phyloP scores from a whole-genome alignment of 2,329 filamentous ascomycete genomes.

The Cadophora malorum region DNA sequence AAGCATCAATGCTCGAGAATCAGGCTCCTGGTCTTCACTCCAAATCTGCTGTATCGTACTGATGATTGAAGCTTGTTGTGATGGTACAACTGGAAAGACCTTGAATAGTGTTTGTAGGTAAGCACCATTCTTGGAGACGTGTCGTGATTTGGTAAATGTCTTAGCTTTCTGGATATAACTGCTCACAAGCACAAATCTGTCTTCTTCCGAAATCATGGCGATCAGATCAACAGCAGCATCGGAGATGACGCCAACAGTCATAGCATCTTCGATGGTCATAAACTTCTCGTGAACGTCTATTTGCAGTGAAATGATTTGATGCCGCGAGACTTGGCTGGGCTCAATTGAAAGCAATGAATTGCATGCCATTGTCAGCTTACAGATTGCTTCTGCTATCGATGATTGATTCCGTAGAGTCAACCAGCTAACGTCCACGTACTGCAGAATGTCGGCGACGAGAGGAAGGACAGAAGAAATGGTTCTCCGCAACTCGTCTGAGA shows the following conservation, averaged over 20 bases:
- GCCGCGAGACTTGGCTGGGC: neutral
- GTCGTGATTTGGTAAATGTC: conserved; percentile 8
- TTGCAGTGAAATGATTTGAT: neutral
- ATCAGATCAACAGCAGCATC: conserved; percentile 56
- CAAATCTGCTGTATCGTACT: conserved; percentile 24
- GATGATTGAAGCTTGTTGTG: conserved; percentile 14
- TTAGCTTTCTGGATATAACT: conserved; percentile 10
- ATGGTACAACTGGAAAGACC: conserved; percentile 4
- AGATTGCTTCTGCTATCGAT: conserved; percentile 18
- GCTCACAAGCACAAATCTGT: neutral
- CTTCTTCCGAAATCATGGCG: neutral
- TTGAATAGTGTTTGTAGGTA: conserved; percentile 26
- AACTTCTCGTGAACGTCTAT: conserved; percentile 50
- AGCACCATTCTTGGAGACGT: conserved; percentile 1
- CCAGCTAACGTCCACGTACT: neutral
- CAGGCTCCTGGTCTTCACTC: conserved; percentile 52
- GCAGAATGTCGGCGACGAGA: neutral
- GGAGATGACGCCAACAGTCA: conserved; percentile 55
- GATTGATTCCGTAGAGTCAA: conserved; percentile 4
- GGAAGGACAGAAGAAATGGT: neutral
- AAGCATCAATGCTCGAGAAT: conserved; percentile 59
- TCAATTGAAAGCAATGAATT: neutral
- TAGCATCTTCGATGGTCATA: conserved; percentile 55
- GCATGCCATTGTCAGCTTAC: conserved; percentile 1
- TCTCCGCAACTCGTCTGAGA: neutral